These are phyloP conservation scores for Apiospora marii DNA, from an alignment of 2,329 filamentous ascomycete species.

Conservation along the genomic window DNA sequence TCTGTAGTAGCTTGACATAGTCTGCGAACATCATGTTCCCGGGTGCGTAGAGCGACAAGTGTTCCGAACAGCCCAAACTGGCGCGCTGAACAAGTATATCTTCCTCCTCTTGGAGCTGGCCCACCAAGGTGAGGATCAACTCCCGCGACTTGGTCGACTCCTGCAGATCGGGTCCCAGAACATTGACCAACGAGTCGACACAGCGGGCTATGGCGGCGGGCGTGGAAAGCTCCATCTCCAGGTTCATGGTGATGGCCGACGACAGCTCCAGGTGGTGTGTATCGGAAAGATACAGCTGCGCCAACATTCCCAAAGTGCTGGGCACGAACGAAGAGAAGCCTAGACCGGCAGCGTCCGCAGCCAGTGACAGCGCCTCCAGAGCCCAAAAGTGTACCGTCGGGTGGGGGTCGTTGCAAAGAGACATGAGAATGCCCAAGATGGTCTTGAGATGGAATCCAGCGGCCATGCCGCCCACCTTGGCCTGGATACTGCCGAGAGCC, in stretches of 20 bases:
- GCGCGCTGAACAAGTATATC: slow-evolving; percentile 76
- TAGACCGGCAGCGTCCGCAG: slow-evolving; percentile 90
- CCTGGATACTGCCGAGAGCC: slow-evolving; percentile 91
- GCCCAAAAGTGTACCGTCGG: slow-evolving; percentile 97
- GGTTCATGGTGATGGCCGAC: slow-evolving; percentile 84
- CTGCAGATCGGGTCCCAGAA: slow-evolving; percentile 92
- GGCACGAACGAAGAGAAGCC: slow-evolving; percentile 92
- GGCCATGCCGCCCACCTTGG: slow-evolving; percentile 96
- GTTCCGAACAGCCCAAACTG: slow-evolving; percentile 84
- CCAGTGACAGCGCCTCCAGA: slow-evolving; percentile 83
- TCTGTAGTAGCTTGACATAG: slow-evolving; percentile 85
- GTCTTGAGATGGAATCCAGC: slow-evolving; percentile 96
- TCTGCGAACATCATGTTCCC: slow-evolving; percentile 83
- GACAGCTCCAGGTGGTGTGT: slow-evolving; percentile 87
- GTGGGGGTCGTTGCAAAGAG: slow-evolving; percentile 92
- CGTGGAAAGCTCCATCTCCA: slow-evolving; percentile 85
- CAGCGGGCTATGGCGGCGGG: slow-evolving; percentile 85
- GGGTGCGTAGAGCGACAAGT: slow-evolving; percentile 90
- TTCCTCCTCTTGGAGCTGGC: slow-evolving; percentile 81
- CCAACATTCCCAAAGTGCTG: slow-evolving; percentile 90
- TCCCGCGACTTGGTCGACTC: slow-evolving; percentile 92
- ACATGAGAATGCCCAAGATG: slow-evolving; percentile 98
- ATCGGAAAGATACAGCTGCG: slow-evolving; percentile 90
- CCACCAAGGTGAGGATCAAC: slow-evolving; percentile 85
- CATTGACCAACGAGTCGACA: slow-evolving; percentile 95